phyloP scores from a whole-genome alignment of 2,329 filamentous ascomycete genomes.

The Neofusicoccum kwambonambiense region DNA sequence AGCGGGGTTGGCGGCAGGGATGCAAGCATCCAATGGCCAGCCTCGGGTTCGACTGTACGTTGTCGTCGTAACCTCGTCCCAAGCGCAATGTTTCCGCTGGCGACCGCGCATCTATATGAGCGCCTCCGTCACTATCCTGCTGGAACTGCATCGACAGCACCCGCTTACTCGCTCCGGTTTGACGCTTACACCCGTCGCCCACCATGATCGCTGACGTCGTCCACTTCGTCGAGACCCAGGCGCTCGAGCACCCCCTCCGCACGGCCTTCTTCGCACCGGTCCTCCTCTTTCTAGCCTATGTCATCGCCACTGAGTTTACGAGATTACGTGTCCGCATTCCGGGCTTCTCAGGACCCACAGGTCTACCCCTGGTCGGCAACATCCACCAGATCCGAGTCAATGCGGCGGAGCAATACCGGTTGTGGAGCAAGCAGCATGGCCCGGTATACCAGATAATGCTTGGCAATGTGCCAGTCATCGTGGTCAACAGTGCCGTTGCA shows the following conservation, averaged over 20 bases:
- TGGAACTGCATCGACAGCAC: neutral
- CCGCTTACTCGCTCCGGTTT: neutral
- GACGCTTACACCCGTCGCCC: neutral
- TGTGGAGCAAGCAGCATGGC: slow-evolving; percentile 43
- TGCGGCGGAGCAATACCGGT: slow-evolving; percentile 43
- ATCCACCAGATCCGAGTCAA: slow-evolving; percentile 44
- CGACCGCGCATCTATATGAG: neutral
- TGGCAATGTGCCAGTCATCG: slow-evolving; percentile 45
- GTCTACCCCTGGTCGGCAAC: slow-evolving; percentile 43
- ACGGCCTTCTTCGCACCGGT: slow-evolving; percentile 26
- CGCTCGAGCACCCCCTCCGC: slow-evolving; percentile 27
- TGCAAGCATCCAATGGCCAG: neutral
- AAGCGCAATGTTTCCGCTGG: slow-evolving; percentile 13
- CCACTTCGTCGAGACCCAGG: neutral
- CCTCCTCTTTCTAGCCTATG: slow-evolving; percentile 33
- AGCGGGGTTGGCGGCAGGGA: neutral
- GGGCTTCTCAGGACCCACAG: slow-evolving; percentile 39
- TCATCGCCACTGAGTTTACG: slow-evolving; percentile 38
- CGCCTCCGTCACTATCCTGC: neutral
- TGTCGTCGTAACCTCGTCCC: neutral
- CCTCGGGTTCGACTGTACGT: neutral
- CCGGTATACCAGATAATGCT: slow-evolving; percentile 48
- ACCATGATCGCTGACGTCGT: slow-evolving; percentile 16
- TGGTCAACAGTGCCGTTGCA: slow-evolving; percentile 44
- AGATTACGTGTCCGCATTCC: slow-evolving; percentile 37